These are phyloP conservation scores for Phaeodactylum tricornutum DNA, from an alignment of 108 stramenopile genomes.

Conservation along the genomic window DNA sequence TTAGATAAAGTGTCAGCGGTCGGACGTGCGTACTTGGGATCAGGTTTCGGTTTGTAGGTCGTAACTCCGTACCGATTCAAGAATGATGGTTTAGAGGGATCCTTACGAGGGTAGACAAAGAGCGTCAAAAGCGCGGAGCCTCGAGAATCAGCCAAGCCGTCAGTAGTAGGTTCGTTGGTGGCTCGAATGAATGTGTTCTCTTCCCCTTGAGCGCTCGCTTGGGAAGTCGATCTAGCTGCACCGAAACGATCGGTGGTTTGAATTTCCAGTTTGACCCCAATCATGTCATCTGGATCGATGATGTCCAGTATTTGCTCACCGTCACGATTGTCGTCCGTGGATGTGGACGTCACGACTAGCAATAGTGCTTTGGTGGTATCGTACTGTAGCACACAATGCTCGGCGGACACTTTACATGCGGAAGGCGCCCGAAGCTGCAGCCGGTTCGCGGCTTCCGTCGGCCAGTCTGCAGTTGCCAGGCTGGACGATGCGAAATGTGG, in stretches of 20 bases:
- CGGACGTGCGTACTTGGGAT: constrained; percentile 1
- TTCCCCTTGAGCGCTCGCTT: neutral
- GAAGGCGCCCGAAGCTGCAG: no score
- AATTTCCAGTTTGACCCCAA: neutral
- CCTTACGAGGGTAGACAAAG: constrained; percentile 42
- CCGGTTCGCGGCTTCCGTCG: no score
- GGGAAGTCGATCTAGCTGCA: neutral
- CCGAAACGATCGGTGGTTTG: neutral
- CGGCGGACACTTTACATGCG: no score
- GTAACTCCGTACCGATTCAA: constrained; percentile 12
- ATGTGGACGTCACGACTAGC: no score
- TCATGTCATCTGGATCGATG: constrained; percentile 6
- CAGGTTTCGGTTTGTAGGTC: constrained; percentile 3
- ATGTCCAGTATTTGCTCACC: no score
- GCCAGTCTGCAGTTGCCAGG: no score
- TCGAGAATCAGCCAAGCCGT: constrained; percentile 14
- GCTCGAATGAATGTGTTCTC: neutral
- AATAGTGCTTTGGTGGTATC: no score
- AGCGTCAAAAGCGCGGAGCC: constrained; percentile 40
- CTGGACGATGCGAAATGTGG: no score
- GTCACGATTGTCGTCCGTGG: no score
- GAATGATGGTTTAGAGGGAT: constrained; percentile 16
- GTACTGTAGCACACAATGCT: no score
- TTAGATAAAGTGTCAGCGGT: constrained; percentile 2
- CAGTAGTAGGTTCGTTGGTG: constrained; percentile 26